These are phyloP conservation scores for Sparassis latifolia DNA, from an alignment of 1,284 basidiomycete genomes.

Conservation along the genomic window DNA sequence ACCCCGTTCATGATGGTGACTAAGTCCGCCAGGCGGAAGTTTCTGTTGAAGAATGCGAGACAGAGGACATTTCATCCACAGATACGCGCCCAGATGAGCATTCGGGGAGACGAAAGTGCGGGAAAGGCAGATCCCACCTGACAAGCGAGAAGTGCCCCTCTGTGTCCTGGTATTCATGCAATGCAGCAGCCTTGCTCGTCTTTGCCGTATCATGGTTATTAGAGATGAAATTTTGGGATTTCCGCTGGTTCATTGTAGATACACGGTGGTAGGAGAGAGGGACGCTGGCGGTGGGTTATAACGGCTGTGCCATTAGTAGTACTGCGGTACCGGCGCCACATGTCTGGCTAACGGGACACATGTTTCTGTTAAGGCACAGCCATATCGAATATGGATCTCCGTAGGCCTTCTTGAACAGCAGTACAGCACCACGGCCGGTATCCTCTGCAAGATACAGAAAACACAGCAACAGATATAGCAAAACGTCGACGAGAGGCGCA, in stretches of 20 bases:
- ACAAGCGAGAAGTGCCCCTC: constrained; percentile 95
- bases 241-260: constrained; percentile 28
- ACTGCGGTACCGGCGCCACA: no score
- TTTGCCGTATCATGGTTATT: constrained; percentile 18
- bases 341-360: no score
- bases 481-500: no score
- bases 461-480: no score
- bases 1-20: constrained; percentile 99
- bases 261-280: background rate
- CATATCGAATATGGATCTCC: no score
- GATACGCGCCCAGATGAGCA: background rate
- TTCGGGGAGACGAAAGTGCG: background rate
- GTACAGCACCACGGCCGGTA: no score
- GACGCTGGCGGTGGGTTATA: no score
- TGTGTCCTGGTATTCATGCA: constrained; percentile 83
- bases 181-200: constrained; percentile 37
- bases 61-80: background rate
- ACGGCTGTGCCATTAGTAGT: no score
- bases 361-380: no score
- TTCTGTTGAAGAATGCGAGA: constrained; percentile 45
- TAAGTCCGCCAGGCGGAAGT: constrained; percentile 96
- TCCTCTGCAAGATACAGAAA: no score
- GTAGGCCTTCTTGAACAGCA: no score
- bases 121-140: constrained; percentile 46
- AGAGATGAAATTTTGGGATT: constrained; percentile 9